Base-by-base conservation (phyloP, 306 rosid species). In the Carpinus fangiana region DNA sequence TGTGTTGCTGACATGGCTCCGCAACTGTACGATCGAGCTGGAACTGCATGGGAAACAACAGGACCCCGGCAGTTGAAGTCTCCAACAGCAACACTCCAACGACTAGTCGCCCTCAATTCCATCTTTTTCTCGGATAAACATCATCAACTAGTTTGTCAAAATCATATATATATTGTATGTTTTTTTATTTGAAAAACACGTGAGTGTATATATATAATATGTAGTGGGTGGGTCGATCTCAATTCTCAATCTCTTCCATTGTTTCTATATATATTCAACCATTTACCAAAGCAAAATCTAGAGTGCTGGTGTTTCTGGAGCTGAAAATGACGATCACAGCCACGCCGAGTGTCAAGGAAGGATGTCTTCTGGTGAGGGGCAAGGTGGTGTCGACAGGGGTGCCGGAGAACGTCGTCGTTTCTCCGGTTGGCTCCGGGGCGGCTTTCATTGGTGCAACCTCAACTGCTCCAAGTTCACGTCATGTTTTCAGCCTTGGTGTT, bases 391-490 rank as follows among this genome's bases (percentile, higher is more conserved):
- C 89, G 69, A 77, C 86, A 4, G 78, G 52, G 57, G 94, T 90
- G 28, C 96, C 94, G 26, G 65, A 12, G 56, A 90, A 89, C 78
- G 51, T 90, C 7, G 41, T 55, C 21, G 80, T 84, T 72, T 82
- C 94, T 69, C 88, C 82, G 3, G 31, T 80, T 61, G 65, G 61
- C 60, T n/a, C 70, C n/a, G 79, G 23, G 0, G 82, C 94, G 2
- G 88, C 88, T 83, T 93, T 90, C 85, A 21, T 89, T 57, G 91
- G 96, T 41, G 93, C 94, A 5, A 74, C 88, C 79, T 87, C 88
- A 28, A 7, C 62, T 5, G 1, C 50, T 36, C 70, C 81, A 4
- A 78, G 83, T 60, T 84, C 88, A 7, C 92, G 88, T 70, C 93
- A 86, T 69, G 88, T 85, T 52, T 90, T 90, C 80, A 69, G 77